phyloP scores from a whole-genome alignment of 805 yeast species.

The Clavispora vitiphila region DNA sequence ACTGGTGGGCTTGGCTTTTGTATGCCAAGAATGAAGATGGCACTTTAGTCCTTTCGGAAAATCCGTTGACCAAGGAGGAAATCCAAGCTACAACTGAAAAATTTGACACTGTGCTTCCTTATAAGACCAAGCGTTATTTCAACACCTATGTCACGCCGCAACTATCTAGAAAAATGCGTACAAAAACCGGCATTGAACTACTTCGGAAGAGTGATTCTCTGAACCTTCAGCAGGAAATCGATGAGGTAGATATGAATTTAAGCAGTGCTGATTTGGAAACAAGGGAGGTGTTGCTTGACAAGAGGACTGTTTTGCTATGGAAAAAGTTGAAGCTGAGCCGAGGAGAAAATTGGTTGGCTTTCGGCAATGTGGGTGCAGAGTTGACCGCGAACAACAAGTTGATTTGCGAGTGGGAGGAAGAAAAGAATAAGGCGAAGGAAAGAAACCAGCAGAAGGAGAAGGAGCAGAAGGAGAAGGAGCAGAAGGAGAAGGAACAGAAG shows the following conservation, averaged over 20 bases:
- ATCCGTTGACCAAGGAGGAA: slow-evolving; percentile 18
- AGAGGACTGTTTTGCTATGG: slow-evolving; percentile 30
- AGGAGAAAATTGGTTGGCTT: slow-evolving; percentile 5
- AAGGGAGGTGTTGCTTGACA: slow-evolving; percentile 16
- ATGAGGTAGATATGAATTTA: not conserved
- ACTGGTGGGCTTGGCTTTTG: slow-evolving; percentile 39
- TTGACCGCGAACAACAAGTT: slow-evolving; percentile 3
- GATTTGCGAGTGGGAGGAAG: slow-evolving; percentile 3
- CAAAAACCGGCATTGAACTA: slow-evolving; percentile 25
- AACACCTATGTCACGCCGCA: slow-evolving; percentile 40
- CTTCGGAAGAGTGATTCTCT: slow-evolving; percentile 7
- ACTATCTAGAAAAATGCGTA: slow-evolving; percentile 36
- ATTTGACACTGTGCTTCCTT: slow-evolving; percentile 20
- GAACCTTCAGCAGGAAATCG: not conserved
- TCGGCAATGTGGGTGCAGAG: slow-evolving; percentile 2
- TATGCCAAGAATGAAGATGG: slow-evolving; percentile 33
- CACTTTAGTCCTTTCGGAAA: slow-evolving; percentile 23
- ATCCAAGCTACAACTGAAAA: slow-evolving; percentile 16
- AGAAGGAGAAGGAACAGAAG: slow-evolving; percentile 3
- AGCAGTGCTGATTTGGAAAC: not conserved
- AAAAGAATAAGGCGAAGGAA: slow-evolving; percentile 1
- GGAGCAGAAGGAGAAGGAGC: not conserved
- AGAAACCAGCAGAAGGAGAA: slow-evolving; percentile 2
- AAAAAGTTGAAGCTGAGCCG: slow-evolving; percentile 19
- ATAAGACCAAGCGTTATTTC: slow-evolving; percentile 33